A percentile compares a stretch with the other conserved stretches of the same genome.
These are phyloP conservation scores for Tetradesmus lagerheimii DNA, from an alignment of 139 green algal species.

Conservation along the genomic window DNA sequence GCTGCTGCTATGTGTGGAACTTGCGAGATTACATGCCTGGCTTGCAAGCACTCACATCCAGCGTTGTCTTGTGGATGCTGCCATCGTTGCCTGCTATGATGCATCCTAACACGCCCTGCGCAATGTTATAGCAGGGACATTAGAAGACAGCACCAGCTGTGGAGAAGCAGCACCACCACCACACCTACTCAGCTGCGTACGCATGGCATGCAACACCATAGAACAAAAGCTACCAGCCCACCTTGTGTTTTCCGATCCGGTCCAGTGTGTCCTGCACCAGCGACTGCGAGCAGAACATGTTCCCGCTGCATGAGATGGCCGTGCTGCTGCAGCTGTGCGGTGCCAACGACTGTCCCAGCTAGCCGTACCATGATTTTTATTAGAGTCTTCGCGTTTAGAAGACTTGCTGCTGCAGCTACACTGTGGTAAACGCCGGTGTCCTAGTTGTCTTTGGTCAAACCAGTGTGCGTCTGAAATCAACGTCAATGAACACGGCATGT, in stretches of 20 bases:
- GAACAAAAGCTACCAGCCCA: not conserved
- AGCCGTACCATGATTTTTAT: not conserved
- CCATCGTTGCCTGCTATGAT: conserved; percentile 68
- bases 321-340: not conserved
- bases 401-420: not conserved
- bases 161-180: not conserved
- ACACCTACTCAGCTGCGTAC: not conserved
- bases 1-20: not conserved
- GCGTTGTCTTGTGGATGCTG: conserved; percentile 57
- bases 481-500: not conserved
- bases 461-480: not conserved
- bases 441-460: not conserved
- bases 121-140: not conserved
- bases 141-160: not conserved
- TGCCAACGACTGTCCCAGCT: not conserved
- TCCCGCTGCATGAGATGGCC: not conserved
- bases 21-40: not conserved
- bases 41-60: conserved; percentile 51
- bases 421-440: not conserved
- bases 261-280: conserved; percentile 42
- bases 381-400: not conserved
- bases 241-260: conserved; percentile 45
- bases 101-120: conserved; percentile 65
- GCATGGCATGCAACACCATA: not conserved
- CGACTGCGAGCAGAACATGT: conserved; percentile 6